Percentiles rank a stretch among this genome's conserved stretches.
These are phyloP conservation scores for Rhamnella rubrinervis DNA, from an alignment of 331 rosid species.

Conservation along the genomic window DNA sequence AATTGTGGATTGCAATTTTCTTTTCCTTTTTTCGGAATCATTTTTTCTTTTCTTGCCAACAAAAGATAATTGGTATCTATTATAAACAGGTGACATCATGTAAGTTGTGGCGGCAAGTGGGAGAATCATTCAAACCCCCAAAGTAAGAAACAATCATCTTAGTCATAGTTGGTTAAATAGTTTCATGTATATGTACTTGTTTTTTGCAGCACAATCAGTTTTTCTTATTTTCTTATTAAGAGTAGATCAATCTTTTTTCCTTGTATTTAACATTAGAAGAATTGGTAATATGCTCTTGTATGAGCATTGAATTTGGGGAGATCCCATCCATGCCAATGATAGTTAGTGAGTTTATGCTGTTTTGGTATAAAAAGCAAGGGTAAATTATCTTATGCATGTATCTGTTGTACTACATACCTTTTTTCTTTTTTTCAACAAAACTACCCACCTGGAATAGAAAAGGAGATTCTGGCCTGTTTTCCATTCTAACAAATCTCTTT, in stretches of 20 bases:
- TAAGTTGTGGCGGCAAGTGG: constrained; percentile 99
- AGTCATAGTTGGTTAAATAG: background rate
- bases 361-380: background rate
- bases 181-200: background rate
- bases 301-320: constrained; percentile 5
- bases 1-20: background rate
- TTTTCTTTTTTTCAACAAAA: background rate
- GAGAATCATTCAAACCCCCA: constrained; percentile 97
- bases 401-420: background rate
- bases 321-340: background rate
- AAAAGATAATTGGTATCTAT: constrained; percentile 25
- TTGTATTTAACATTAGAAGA: background rate
- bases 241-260: background rate
- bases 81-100: constrained; percentile 82
- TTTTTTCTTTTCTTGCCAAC: constrained; percentile 21
- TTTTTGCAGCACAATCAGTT: background rate
- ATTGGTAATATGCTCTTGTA: background rate
- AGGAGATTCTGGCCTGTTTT: background rate
- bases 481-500: background rate
- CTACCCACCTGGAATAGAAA: background rate
- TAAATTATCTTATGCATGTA: background rate
- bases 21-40: constrained; percentile 18
- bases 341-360: constrained; percentile 3
- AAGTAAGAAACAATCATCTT: constrained; percentile 55
- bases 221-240: constrained; percentile 1